Conservation (phyloP, 192 early-diverging fungal genomes). For the Piromyces finnis region DNA sequence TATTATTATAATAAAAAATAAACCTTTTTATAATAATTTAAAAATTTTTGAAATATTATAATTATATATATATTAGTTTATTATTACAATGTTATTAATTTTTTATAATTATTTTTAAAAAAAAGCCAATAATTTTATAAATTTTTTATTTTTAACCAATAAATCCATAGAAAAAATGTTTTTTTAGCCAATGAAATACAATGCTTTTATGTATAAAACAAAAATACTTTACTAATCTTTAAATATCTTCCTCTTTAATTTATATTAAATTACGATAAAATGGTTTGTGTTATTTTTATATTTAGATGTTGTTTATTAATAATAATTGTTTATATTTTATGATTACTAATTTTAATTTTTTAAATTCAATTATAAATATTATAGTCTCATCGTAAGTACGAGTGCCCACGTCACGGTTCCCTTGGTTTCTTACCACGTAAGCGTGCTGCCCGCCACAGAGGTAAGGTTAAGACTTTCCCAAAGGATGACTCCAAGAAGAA, state of each 20-base stretch:
- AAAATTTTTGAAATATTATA: too few species aligned
- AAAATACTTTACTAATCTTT: too few species aligned
- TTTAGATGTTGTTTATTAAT: neutral
- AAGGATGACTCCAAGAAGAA: constrained; percentile 87
- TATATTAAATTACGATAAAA: neutral
- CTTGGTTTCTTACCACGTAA: constrained; percentile 71
- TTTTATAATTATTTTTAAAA: too few species aligned
- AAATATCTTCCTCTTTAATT: neutral
- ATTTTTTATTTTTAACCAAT: too few species aligned
- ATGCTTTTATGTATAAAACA: neutral
- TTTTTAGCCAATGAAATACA: neutral
- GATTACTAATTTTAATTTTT: neutral
- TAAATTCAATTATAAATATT: neutral
- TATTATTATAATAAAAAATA: too few species aligned
- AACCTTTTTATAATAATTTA: too few species aligned
- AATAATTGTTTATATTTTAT: neutral
- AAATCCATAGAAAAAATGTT: neutral
- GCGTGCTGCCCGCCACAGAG: constrained; percentile 80
- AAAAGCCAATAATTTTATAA: too few species aligned
- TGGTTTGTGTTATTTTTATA: neutral
- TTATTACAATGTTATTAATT: too few species aligned
- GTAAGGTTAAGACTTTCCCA: constrained; percentile 98
- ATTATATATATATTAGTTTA: too few species aligned
- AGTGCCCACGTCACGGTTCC: neutral
- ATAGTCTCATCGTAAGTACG: constrained; percentile 77